phyloP scores from a whole-genome alignment of 257 asterid species.

The Solanum medicagineum region DNA sequence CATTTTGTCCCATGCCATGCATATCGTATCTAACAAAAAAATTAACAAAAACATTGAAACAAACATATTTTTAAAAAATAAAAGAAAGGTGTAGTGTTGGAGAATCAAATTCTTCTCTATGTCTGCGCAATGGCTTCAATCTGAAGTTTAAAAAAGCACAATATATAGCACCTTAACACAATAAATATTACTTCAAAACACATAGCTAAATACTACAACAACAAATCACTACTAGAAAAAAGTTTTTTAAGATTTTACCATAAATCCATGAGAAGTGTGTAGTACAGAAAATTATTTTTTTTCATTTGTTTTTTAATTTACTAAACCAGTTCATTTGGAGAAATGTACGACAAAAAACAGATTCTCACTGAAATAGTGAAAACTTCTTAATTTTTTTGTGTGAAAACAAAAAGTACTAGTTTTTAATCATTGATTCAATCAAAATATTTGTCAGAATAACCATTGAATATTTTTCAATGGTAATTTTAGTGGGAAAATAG shows the following conservation, averaged over 20 bases:
- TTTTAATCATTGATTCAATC: background rate
- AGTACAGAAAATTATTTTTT: background rate
- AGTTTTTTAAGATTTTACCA: background rate
- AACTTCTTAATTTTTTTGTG: background rate
- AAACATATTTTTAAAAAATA: background rate
- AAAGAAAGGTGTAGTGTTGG: background rate
- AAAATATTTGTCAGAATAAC: background rate
- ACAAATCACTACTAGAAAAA: accelerated
- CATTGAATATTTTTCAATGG: no score
- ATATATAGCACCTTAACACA: background rate
- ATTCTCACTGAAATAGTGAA: background rate
- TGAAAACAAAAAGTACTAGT: background rate
- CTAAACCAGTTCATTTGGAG: accelerated
- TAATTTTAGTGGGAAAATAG: no score
- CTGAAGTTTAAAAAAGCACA: background rate
- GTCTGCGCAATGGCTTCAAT: background rate
- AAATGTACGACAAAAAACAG: background rate
- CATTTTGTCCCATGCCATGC: background rate
- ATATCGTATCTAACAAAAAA: background rate
- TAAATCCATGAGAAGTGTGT: background rate
- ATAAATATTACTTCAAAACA: background rate
- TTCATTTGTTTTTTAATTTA: background rate
- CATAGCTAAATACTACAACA: background rate
- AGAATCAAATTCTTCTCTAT: background rate
- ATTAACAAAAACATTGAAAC: background rate